A percentile compares a stretch with the other conserved stretches of the same genome.
phyloP scores from a whole-genome alignment of 306 rosid species.

The Oemleria cerasiformis region DNA sequence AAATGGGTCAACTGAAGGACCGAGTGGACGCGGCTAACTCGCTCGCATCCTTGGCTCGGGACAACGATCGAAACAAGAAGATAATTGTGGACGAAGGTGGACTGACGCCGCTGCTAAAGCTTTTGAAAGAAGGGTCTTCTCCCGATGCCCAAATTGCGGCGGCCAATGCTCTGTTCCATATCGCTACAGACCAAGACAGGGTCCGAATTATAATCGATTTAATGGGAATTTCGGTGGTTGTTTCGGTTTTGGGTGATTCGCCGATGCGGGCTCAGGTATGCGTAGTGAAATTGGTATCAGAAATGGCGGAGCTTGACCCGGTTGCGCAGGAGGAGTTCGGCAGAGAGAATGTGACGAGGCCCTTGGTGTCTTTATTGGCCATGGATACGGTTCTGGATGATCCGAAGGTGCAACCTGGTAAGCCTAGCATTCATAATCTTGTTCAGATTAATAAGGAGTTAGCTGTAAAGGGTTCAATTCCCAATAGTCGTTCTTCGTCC shows the following conservation, averaged over 20 bases:
- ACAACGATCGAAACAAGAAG: slow-evolving; percentile 59
- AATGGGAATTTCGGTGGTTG: slow-evolving; percentile 51
- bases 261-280: slow-evolving; percentile 57
- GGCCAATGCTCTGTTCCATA: slow-evolving; percentile 50
- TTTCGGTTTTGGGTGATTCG: slow-evolving; percentile 61
- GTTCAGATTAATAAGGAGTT: slow-evolving; percentile 49
- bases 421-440: slow-evolving; percentile 51
- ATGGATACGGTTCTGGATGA: slow-evolving; percentile 61
- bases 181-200: slow-evolving; percentile 43
- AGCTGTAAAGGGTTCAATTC: slow-evolving; percentile 3
- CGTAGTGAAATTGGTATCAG: slow-evolving; percentile 59
- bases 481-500: slow-evolving; percentile 13
- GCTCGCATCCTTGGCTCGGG: slow-evolving; percentile 48
- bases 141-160: slow-evolving; percentile 76
- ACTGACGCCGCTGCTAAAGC: slow-evolving; percentile 59
- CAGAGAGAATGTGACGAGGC: slow-evolving; percentile 69
- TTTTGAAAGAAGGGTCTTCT: slow-evolving; percentile 53
- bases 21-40: slow-evolving; percentile 63
- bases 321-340: slow-evolving; percentile 68
- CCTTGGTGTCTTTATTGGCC: slow-evolving; percentile 57
- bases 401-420: slow-evolving; percentile 40
- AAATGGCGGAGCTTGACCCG: slow-evolving; percentile 52
- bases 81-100: slow-evolving; percentile 81
- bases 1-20: slow-evolving; percentile 65
- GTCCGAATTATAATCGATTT: slow-evolving; percentile 34